Base-by-base conservation (phyloP, 2,329 filamentous ascomycete species). In the Aspergillus sp. region DNA sequence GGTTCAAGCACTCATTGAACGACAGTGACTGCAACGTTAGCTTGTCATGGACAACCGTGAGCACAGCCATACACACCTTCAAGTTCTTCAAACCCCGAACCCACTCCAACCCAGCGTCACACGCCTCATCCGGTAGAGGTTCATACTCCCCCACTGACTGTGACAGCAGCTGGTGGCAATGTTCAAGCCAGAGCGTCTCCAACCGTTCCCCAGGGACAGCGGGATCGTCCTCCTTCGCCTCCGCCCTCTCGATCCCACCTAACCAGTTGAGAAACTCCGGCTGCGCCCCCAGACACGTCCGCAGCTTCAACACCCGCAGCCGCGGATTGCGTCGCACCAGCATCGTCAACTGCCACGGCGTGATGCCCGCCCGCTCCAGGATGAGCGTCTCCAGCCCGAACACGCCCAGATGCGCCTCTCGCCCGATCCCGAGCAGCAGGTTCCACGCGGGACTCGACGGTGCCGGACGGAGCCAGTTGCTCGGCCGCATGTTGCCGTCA, bases 181-280 rank as follows among this genome's bases (percentile, higher is more conserved):
- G 64, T 25, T 68, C 66, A 23, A 68, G 32, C 64, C 64, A 67
- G 11, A 68, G 55, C 10, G 60, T 52, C 32, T 62, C 50, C 23
- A 68, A 47, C 17, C 51, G 56, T 11, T 54, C 55, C 5, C 65
- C 65, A 46, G 63, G 65, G 1, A 55, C 56, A 19, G 42, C 17
- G 11, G 41, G 32, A 16, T 46, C 41, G 2, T 54, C 20, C 4
- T 52, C 41, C 6, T 7, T 46, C 19, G 5, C 42, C 10, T 29
- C 25, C 6, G 58, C 58, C 34, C 52, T 45, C 4, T 52, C 49
- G 13, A 63, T 45, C 5, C 63, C 64, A 2, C 69, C 69, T 1
- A 72, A 51, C 68, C 69, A 71, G 31, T 67, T 49, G 41, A 72
- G 54, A 49, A 72, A 71, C n/a, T 67, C 66, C 0, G 58, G 61